phyloP scores from a whole-genome alignment of 1,139 yeast species.

The Pichia sp. region DNA sequence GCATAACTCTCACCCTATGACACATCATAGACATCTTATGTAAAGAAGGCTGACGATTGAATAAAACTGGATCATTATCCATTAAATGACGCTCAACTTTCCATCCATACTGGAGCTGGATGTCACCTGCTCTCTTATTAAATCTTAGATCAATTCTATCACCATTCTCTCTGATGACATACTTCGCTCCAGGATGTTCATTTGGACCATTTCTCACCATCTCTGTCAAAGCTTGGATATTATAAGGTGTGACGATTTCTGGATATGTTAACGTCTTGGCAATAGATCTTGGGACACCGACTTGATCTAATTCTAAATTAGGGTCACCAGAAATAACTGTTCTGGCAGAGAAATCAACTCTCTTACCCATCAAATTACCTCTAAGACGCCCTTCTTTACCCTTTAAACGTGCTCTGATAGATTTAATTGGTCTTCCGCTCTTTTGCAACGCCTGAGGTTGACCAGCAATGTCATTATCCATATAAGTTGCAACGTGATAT shows the following conservation, averaged over 20 bases:
- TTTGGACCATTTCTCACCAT: slow-evolving; percentile 96
- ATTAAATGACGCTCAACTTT: slow-evolving; percentile 96
- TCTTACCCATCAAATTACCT: slow-evolving; percentile 99
- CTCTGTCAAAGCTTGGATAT: slow-evolving; percentile 88
- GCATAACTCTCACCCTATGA: slow-evolving; percentile 98
- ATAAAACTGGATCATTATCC: slow-evolving; percentile 95
- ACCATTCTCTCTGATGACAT: slow-evolving; percentile 96
- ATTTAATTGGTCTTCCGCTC: slow-evolving; percentile 97
- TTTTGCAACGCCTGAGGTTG: slow-evolving; percentile 99
- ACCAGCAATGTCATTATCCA: slow-evolving; percentile 99
- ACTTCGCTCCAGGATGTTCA: slow-evolving; percentile 99
- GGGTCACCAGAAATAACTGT: slow-evolving; percentile 99
- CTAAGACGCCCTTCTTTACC: slow-evolving; percentile 99
- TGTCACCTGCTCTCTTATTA: slow-evolving; percentile 97
- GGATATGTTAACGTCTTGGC: slow-evolving; percentile 96
- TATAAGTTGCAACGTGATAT: slow-evolving; percentile 98
- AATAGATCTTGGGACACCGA: slow-evolving; percentile 95
- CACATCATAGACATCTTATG: slow-evolving; percentile 99
- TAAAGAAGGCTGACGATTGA: slow-evolving; percentile 98
- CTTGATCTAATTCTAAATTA: slow-evolving; percentile 93
- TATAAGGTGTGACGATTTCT: slow-evolving; percentile 95
- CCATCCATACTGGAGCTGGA: slow-evolving; percentile 98
- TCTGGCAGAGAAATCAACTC: slow-evolving; percentile 98
- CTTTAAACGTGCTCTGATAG: slow-evolving; percentile 96
- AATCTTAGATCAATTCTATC: slow-evolving; percentile 96